Conservation (phyloP, 2,329 filamentous ascomycete species). For the Penicillium sp. region DNA sequence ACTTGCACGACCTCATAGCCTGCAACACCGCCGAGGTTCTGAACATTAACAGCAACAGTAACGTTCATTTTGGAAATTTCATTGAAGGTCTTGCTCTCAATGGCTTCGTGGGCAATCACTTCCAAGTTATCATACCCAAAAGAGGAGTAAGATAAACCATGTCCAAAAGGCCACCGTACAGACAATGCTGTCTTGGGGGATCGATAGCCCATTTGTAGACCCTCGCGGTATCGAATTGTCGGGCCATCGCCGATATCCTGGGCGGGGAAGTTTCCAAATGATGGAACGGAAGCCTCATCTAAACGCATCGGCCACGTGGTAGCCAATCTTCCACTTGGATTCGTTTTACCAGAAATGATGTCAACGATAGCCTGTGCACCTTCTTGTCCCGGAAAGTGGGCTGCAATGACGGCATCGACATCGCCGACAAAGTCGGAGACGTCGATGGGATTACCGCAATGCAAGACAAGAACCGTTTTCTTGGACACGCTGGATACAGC, state of each 20-base stretch:
- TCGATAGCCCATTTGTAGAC: neutral
- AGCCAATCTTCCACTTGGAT: neutral
- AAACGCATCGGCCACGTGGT: neutral
- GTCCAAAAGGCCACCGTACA: neutral
- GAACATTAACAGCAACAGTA: neutral
- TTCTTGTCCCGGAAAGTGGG: neutral
- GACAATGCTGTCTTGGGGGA: neutral
- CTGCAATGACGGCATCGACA: neutral
- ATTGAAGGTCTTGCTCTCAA: neutral
- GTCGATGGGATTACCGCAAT: neutral
- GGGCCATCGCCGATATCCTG: neutral
- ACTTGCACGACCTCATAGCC: neutral
- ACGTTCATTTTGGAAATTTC: neutral
- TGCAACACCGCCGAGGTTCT: neutral
- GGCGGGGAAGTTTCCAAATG: neutral
- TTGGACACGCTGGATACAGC: neutral
- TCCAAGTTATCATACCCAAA: neutral
- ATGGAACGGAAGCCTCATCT: neutral
- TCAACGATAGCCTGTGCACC: neutral
- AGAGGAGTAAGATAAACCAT: neutral
- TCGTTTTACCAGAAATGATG: neutral
- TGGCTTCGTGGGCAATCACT: neutral
- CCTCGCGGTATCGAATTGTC: neutral
- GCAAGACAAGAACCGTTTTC: neutral
- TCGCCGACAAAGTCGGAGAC: neutral